Evolutionary conservation across 2,329 filamentous ascomycete species (phyloP).

Genomic region (Aspergillus sp.): DNA sequence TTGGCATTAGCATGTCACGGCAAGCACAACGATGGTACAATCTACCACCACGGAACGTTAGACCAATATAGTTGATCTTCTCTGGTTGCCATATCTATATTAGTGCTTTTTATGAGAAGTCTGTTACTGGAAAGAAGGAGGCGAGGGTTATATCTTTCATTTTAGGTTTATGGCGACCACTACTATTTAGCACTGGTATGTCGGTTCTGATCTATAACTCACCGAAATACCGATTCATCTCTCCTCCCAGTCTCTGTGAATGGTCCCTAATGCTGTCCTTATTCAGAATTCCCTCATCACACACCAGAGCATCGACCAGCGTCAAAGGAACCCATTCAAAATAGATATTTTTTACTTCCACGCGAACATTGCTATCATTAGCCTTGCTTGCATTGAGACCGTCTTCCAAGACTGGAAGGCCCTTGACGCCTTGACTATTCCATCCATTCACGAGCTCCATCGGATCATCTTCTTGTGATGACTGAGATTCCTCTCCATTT

Average conservation of each 20-base stretch:
- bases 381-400: slow-evolving; percentile 5
- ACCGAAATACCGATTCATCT: slow-evolving; percentile 16
- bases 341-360: slow-evolving; percentile 43
- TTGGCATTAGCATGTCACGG: no score
- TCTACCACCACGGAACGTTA: no score
- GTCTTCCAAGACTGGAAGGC: slow-evolving; percentile 14
- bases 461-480: slow-evolving; percentile 45
- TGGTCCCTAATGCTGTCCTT: slow-evolving; percentile 16
- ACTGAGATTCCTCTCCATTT: not conserved
- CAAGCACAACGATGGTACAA: no score
- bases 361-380: slow-evolving; percentile 10
- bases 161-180: no score
- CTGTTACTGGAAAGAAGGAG: no score
- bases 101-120: no score
- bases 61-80: no score
- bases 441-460: slow-evolving; percentile 47
- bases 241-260: slow-evolving; percentile 15
- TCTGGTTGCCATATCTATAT: no score
- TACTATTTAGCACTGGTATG: not conserved
- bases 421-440: slow-evolving; percentile 25
- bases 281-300: slow-evolving; percentile 44
- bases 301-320: slow-evolving; percentile 50
- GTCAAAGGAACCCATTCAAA: slow-evolving; percentile 54
- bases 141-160: not conserved
- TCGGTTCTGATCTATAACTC: slow-evolving; percentile 3